Evolutionary conservation across 192 early-diverging fungal genomes (phyloP).

Genomic region (Linderina pennispora): DNA sequence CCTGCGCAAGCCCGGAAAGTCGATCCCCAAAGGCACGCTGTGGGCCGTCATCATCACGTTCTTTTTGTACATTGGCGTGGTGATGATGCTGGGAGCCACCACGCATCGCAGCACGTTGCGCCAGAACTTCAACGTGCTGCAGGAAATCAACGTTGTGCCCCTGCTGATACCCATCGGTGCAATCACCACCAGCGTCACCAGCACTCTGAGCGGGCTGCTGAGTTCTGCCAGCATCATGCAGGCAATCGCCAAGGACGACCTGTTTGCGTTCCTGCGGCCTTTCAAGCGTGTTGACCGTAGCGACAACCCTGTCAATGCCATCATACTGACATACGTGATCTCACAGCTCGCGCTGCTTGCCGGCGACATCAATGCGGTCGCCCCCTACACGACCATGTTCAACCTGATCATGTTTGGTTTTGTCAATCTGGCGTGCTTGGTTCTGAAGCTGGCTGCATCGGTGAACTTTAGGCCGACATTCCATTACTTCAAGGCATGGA

Average conservation of each 20-base stretch:
- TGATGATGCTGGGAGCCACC: slow-evolving; percentile 52
- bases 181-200: slow-evolving; percentile 55
- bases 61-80: slow-evolving; percentile 49
- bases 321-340: slow-evolving; percentile 41
- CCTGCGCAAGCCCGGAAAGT: slow-evolving; percentile 58
- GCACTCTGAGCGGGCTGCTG: slow-evolving; percentile 54
- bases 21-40: slow-evolving; percentile 62
- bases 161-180: slow-evolving; percentile 51
- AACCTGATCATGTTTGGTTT: slow-evolving; percentile 58
- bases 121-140: slow-evolving; percentile 56
- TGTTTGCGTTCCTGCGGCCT: slow-evolving; percentile 48
- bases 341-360: slow-evolving; percentile 53
- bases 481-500: slow-evolving; percentile 61
- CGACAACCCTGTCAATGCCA: slow-evolving; percentile 24
- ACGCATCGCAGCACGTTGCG: slow-evolving; percentile 53
- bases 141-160: slow-evolving; percentile 56
- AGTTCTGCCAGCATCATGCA: slow-evolving; percentile 59
- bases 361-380: slow-evolving; percentile 59
- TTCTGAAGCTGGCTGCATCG: slow-evolving; percentile 58
- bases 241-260: slow-evolving; percentile 60
- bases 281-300: slow-evolving; percentile 14
- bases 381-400: slow-evolving; percentile 60
- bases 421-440: slow-evolving; percentile 59
- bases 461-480: slow-evolving; percentile 68
- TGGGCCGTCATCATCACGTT: slow-evolving; percentile 55